Evolutionary conservation across 257 asterid species (phyloP).

Genomic region (Gentiana straminea): DNA sequence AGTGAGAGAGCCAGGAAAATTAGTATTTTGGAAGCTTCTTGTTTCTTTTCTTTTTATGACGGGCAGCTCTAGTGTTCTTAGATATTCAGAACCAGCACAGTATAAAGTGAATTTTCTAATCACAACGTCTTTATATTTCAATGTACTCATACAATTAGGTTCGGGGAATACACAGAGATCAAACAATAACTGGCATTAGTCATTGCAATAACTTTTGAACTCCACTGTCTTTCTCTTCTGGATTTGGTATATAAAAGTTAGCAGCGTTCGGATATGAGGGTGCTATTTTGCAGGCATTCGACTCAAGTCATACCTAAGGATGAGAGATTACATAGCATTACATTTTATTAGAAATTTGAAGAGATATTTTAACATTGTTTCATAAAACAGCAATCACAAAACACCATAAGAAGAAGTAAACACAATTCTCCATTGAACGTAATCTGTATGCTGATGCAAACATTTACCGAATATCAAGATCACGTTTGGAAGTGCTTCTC

Average conservation of each 20-base stretch:
- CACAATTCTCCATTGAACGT: too few species aligned
- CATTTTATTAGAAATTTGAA: not conserved
- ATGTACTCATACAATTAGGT: not conserved
- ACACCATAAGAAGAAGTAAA: not conserved
- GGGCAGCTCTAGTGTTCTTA: not conserved
- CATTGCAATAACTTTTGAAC: too few species aligned
- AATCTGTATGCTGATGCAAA: not conserved
- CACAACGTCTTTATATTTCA: not conserved
- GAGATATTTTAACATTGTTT: not conserved
- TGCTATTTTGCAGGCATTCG: too few species aligned
- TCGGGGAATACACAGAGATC: too few species aligned
- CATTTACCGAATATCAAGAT: slow-evolving; percentile 77
- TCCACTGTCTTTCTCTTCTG: too few species aligned
- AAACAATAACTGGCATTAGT: too few species aligned
- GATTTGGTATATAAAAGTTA: too few species aligned
- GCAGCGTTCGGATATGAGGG: too few species aligned
- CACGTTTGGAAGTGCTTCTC: slow-evolving; percentile 38
- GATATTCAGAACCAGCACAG: not conserved
- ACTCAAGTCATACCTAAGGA: too few species aligned
- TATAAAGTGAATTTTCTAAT: not conserved
- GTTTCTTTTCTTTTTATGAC: not conserved
- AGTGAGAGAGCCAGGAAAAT: too few species aligned
- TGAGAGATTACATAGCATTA: not conserved
- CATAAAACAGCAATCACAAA: not conserved
- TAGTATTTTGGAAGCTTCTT: too few species aligned